Percentiles rank a stretch among this genome's conserved stretches.
Evolutionary conservation across 2,329 filamentous ascomycete species (phyloP).

Genomic region (Alternaria tenuissima): DNA sequence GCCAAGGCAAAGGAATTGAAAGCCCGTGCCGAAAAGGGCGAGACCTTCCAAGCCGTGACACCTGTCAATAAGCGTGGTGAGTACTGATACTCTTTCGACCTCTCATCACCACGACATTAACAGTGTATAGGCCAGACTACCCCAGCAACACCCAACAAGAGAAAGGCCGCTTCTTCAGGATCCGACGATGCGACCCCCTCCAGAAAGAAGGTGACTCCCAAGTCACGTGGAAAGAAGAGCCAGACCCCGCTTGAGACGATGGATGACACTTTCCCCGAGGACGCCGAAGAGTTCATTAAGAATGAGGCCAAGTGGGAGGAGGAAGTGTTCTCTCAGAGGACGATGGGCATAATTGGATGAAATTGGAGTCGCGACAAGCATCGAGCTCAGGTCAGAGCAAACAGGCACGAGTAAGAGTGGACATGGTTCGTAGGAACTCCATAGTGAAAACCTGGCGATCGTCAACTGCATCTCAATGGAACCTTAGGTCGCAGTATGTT

Average conservation of each 20-base stretch:
- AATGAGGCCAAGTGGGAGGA: slow-evolving; percentile 19
- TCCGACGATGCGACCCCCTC: slow-evolving; percentile 16
- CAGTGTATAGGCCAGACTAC: slow-evolving; percentile 9
- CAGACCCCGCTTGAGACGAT: background rate
- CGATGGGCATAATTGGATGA: background rate
- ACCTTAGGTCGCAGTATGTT: background rate
- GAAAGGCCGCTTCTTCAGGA: slow-evolving; percentile 17
- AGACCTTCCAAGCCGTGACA: slow-evolving; percentile 33
- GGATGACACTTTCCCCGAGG: slow-evolving; percentile 15
- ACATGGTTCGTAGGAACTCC: background rate
- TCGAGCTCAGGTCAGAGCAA: background rate
- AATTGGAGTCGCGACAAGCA: background rate
- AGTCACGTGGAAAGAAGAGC: slow-evolving; percentile 23
- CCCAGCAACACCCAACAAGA: slow-evolving; percentile 11
- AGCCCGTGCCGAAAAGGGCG: slow-evolving; percentile 32
- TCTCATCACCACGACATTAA: slow-evolving; percentile 4
- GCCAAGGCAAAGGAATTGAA: slow-evolving; percentile 42
- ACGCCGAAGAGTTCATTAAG: slow-evolving; percentile 25
- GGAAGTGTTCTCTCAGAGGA: background rate
- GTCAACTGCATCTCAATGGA: background rate
- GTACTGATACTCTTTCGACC: slow-evolving; percentile 1
- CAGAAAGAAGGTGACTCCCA: slow-evolving; percentile 34
- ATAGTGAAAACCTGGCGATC: background rate
- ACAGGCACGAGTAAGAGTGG: background rate
- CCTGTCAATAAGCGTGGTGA: slow-evolving; percentile 36